Evolutionary conservation across 768 basidiomycete species (phyloP), one percentile per base, ranked within the genome.

Genomic region (Sistotremastrum suecicum): DNA sequence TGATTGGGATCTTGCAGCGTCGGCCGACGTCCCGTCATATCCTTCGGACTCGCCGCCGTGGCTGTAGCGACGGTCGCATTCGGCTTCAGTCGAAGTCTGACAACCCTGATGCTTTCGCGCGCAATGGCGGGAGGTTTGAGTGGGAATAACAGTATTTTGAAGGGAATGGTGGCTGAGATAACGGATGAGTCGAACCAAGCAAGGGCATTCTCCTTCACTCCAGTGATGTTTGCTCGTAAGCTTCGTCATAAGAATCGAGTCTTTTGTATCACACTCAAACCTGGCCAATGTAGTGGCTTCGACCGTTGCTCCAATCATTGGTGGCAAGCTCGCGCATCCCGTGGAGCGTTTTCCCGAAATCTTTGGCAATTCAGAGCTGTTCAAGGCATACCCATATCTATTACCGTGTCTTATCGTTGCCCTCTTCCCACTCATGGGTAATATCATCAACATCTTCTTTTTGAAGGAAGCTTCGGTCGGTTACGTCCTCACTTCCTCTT

Each of bases 11-110:
- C 20, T 20, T 20, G 20, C 20, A 20, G 20, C 20, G 20, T 20
- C 20, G 78, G 78, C 4, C 71, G 79, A 28, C 76, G 77, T 48
- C 79, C 78, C 7, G 66, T 80, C 28, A 55, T 80, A n/a, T 55
- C 79, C 11, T 56, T 68, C 6, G 78, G 78, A 4, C 20, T 20
- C 20, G 20, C 20, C 20, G 20, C 20, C 20, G 20, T 20, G 20
- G 20, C 20, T 20, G 20, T 20, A 20, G 20, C 20, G 20, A 20
- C 20, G 20, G 20, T 20, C 20, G 20, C 20, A 20, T 20, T 20
- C 20, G 20, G 20, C 20, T 20, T 20, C 20, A 20, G 20, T 20
- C 20, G 20, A 20, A 20, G 20, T 20, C 20, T 20, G 20, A 20
- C 20, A 20, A 20, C 20, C 20, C 20, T 20, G 20, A 20, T 20